Conservation (phyloP, 2,329 filamentous ascomycete species). For the Trichophyton benhamiae region DNA sequence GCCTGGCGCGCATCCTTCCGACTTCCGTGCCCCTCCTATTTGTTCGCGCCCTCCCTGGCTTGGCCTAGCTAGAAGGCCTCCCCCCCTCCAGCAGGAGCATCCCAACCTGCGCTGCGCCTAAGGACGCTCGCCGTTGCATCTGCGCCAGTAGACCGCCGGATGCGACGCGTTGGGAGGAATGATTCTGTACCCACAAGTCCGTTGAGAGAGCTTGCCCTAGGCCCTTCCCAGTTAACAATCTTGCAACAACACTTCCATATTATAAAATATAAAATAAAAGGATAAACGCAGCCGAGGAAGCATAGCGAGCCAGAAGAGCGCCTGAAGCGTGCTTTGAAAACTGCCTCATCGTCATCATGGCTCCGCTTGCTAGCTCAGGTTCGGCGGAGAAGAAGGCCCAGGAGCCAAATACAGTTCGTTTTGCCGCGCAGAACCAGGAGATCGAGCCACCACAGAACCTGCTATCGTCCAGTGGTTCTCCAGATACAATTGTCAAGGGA, state of each 20-base stretch:
- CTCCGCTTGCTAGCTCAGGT: neutral
- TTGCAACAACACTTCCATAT: neutral
- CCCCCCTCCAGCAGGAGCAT: neutral
- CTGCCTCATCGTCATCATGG: slow-evolving; percentile 4
- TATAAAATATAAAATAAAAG: too few relatives aligned
- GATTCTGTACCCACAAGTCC: neutral
- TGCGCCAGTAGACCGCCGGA: neutral
- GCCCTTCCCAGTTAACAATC: neutral
- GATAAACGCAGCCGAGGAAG: neutral
- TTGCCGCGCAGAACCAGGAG: slow-evolving; percentile 58
- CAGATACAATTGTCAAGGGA: slow-evolving; percentile 11
- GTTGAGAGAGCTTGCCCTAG: neutral
- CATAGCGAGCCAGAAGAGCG: neutral
- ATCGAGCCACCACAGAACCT: slow-evolving; percentile 43
- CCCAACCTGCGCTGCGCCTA: neutral
- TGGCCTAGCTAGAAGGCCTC: neutral
- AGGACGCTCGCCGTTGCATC: neutral
- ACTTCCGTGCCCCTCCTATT: neutral
- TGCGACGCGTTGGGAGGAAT: neutral
- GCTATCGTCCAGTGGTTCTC: slow-evolving; percentile 18
- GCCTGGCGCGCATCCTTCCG: neutral
- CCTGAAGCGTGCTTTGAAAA: neutral
- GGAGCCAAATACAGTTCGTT: slow-evolving; percentile 47
- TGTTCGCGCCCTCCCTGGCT: neutral
- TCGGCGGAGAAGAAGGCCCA: neutral